phyloP scores from a whole-genome alignment of 495 filamentous ascomycete genomes.

The Penicillium silybi region DNA sequence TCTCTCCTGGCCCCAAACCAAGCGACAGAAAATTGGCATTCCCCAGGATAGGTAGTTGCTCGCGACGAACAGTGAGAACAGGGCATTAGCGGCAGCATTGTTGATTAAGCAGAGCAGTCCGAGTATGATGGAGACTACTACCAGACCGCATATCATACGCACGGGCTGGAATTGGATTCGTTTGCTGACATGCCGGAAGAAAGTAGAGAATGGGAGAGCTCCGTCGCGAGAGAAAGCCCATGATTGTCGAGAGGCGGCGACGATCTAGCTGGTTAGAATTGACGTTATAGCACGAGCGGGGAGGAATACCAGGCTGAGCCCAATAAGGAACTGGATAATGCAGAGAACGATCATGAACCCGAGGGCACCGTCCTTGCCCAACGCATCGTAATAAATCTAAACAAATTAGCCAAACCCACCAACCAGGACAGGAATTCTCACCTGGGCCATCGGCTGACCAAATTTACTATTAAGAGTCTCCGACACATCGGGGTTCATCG shows the following conservation, averaged over 20 bases:
- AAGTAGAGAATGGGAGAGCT: constrained; percentile 57
- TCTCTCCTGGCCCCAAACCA: constrained; percentile 57
- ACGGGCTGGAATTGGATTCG: constrained; percentile 57
- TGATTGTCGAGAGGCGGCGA: constrained; percentile 53
- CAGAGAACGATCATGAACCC: constrained; percentile 43
- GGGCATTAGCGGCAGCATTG: constrained; percentile 52
- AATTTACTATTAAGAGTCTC: constrained; percentile 24
- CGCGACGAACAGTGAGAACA: constrained; percentile 60
- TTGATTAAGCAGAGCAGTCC: constrained; percentile 58
- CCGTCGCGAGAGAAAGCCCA: constrained; percentile 62
- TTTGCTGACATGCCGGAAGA: constrained; percentile 54
- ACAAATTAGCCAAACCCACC: not conserved
- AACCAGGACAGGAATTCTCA: not conserved
- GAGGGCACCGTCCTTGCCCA: constrained; percentile 39
- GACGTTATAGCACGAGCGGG: not conserved
- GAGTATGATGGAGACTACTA: constrained; percentile 50
- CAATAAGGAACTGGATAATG: constrained; percentile 41
- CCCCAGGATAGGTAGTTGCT: constrained; percentile 61
- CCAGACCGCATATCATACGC: constrained; percentile 56
- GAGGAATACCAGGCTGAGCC: constrained; percentile 31
- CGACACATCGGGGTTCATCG: constrained; percentile 35
- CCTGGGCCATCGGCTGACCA: constrained; percentile 47
- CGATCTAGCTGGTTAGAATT: constrained; percentile 25
- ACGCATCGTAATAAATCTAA: constrained; percentile 40
- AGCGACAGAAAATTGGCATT: constrained; percentile 57